Evolutionary conservation across 768 basidiomycete species (phyloP).

Genomic region (Phanerochaete sordida): DNA sequence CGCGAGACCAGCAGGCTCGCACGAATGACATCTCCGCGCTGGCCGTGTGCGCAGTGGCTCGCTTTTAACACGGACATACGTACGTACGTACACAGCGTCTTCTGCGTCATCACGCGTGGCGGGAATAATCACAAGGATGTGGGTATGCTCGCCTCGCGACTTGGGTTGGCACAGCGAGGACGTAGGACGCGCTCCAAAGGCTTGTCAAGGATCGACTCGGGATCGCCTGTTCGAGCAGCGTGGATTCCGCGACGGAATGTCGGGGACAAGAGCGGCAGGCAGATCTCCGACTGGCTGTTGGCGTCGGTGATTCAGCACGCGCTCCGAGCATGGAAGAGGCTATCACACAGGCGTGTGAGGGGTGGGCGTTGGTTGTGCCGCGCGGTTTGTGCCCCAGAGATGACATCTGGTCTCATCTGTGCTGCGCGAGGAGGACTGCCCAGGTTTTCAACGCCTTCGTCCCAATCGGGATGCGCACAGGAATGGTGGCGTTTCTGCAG

Average conservation of each 20-base stretch:
- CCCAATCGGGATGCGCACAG: background rate
- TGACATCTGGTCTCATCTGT: background rate
- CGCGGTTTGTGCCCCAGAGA: background rate
- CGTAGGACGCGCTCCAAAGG: no score
- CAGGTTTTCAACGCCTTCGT: background rate
- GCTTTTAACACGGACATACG: no score
- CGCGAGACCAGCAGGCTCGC: background rate
- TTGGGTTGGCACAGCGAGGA: no score
- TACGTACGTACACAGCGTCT: no score
- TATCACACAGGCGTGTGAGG: background rate
- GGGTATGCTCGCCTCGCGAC: no score
- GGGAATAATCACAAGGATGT: no score
- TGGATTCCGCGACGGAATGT: background rate
- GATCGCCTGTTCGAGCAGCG: background rate
- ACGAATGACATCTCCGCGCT: no score
- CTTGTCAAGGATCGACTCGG: no score
- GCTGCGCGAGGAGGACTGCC: background rate
- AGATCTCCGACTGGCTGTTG: no score
- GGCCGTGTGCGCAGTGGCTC: no score
- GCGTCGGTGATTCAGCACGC: background rate
- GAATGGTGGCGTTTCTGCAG: slow-evolving; percentile 1
- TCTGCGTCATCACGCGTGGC: no score
- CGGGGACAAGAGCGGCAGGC: background rate
- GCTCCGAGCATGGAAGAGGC: background rate
- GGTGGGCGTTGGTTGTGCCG: background rate